Evolutionary conservation across 2,329 filamentous ascomycete species (phyloP), one percentile per base, ranked within the genome.

Genomic region (Aspergillus spinulosporus): DNA sequence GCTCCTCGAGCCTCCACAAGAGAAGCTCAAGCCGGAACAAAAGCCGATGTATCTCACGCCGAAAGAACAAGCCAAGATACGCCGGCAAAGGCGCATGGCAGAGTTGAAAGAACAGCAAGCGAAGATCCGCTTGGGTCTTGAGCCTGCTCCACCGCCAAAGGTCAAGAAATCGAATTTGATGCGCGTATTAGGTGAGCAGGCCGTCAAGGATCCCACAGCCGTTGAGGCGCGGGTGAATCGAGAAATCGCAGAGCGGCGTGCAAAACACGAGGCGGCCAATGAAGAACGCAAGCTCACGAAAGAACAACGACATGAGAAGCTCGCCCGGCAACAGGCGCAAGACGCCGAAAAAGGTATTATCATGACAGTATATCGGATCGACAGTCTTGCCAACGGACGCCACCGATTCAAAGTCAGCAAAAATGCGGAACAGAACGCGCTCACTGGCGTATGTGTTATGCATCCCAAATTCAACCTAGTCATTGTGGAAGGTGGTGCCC

Each of bases 81-180:
- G 94, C 51, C 84, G 94, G 37, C 92, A 97, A 74, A 86, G 91
- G 53, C 86, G 95, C 62, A 93, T 93, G 84, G 92, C 90, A 40
- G 91, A 97, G 61, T 80, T 96, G 61, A 97, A 97, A 73, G 95
- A 99, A 74, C 88, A 92, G 69, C 94, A 99, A 75, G 92, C 93
- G 37, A 97, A 99, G 78, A 94, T 97, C 60, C 84, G 93, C 57
- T 80, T 99, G 8, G 94, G 94, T 15, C 82, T 99, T 11, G 88
- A 93, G 58, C 91, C 92, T 2, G 90, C 93, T 15, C 92, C 92
- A 29, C 89, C 92, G 28, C 93, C 94, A 8, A 99, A 97, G 75
- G 91, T 99, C 64, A 97, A 97, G 77, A 95, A 95, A 74, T 90
- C 88, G 56, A 99, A 99, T 73, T 84, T 99, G 70, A 99, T 99